A percentile compares a stretch with the other conserved stretches of the same genome.
phyloP scores from a whole-genome alignment of 768 basidiomycete species.

The Neoboletus brunneissimus region DNA sequence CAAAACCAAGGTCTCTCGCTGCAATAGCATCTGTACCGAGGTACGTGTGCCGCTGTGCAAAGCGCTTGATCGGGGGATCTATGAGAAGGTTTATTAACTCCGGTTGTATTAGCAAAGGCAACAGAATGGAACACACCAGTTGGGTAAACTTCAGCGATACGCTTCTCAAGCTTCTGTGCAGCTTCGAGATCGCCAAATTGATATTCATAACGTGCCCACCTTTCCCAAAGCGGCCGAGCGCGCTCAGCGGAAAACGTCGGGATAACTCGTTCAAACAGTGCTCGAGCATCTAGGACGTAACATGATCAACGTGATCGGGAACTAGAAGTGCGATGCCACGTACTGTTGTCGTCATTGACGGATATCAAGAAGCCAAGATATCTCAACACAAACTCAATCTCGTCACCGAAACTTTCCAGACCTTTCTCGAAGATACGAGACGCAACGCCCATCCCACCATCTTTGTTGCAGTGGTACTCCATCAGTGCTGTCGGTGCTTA shows the following conservation, averaged over 20 bases:
- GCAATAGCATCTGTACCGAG: conserved; percentile 87
- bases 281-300: conserved; percentile 74
- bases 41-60: conserved; percentile 76
- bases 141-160: conserved; percentile 86
- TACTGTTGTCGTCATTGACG: conserved; percentile 94
- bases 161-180: conserved; percentile 82
- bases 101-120: neutral
- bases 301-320: conserved; percentile 3
- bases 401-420: conserved; percentile 75
- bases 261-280: conserved; percentile 89
- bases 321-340: conserved; percentile 28
- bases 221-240: conserved; percentile 88
- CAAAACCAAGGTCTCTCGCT: conserved; percentile 81
- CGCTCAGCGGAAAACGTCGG: conserved; percentile 71
- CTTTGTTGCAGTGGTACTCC: conserved; percentile 90
- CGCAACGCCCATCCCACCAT: conserved; percentile 68
- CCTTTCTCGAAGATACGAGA: conserved; percentile 94
- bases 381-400: conserved; percentile 80
- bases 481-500: conserved; percentile 62
- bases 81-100: neutral
- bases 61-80: conserved; percentile 90
- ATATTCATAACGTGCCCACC: conserved; percentile 95
- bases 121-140: conserved; percentile 50
- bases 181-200: conserved; percentile 91
- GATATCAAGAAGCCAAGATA: conserved; percentile 93